Percentiles rank a stretch among this genome's conserved stretches.
Evolutionary conservation across 306 rosid species (phyloP).

Genomic region (Corylus heterophylla): DNA sequence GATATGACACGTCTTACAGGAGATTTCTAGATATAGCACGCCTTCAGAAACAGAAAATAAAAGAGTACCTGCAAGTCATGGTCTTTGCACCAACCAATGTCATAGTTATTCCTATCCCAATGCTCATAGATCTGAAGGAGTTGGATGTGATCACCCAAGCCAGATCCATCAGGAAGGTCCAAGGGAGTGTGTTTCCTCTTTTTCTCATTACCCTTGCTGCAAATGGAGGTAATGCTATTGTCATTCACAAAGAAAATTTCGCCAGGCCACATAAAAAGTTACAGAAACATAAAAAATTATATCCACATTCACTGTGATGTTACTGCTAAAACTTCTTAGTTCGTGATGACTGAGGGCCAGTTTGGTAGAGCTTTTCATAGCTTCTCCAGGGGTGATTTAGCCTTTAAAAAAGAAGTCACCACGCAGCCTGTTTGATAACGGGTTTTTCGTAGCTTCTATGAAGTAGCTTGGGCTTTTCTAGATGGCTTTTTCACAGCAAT

Average conservation of each 20-base stretch:
- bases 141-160: constrained; percentile 94
- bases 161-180: constrained; percentile 91
- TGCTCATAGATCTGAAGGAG: constrained; percentile 79
- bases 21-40: not conserved
- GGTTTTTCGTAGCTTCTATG: not conserved
- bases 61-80: constrained; percentile 71
- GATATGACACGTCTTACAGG: not conserved
- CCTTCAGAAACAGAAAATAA: constrained; percentile 9
- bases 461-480: not conserved
- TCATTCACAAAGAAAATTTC: not conserved
- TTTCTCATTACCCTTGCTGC: constrained; percentile 70
- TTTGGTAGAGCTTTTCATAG: not conserved
- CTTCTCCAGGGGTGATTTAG: constrained; percentile 4
- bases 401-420: not conserved
- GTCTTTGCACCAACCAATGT: constrained; percentile 88
- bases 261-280: not conserved
- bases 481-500: not conserved
- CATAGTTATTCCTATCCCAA: constrained; percentile 72
- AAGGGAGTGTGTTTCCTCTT: constrained; percentile 65
- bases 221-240: constrained; percentile 23
- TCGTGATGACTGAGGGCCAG: not conserved
- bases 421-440: not conserved
- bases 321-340: not conserved
- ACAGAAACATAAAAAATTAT: not conserved
- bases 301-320: not conserved